Percentiles rank a stretch among this genome's conserved stretches.
phyloP scores from a whole-genome alignment of 768 basidiomycete species.

The Boletus tomentosulus region DNA sequence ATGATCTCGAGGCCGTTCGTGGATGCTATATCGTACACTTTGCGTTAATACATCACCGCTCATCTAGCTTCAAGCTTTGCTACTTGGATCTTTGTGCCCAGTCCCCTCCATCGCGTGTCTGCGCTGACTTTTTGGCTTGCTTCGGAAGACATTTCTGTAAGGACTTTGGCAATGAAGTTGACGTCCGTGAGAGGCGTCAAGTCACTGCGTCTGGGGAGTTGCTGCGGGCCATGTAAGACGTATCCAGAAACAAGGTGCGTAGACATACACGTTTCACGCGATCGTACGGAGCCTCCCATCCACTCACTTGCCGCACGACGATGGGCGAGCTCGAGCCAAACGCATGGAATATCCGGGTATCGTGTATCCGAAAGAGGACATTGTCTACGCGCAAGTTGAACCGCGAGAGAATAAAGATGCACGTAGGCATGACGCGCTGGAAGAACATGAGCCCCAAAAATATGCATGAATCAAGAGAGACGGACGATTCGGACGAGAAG shows the following conservation, averaged over 20 bases:
- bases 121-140: conserved; percentile 59
- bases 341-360: conserved; percentile 87
- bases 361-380: conserved; percentile 86
- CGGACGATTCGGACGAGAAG: conserved; percentile 84
- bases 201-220: conserved; percentile 71
- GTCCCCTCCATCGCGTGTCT: conserved; percentile 80
- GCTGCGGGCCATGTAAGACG: conserved; percentile 35
- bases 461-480: conserved; percentile 6
- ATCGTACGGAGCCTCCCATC: conserved; percentile 90
- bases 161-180: conserved; percentile 71
- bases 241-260: background rate
- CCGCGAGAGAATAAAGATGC: conserved; percentile 84
- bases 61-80: conserved; percentile 19
- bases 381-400: conserved; percentile 94
- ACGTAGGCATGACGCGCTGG: conserved; percentile 96
- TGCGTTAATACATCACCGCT: background rate
- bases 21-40: background rate
- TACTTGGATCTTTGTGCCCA: conserved; percentile 64
- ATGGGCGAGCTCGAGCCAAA: conserved; percentile 58
- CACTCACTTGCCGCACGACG: conserved; percentile 76
- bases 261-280: conserved; percentile 66
- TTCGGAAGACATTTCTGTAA: conserved; percentile 58
- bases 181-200: conserved; percentile 85
- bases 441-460: background rate
- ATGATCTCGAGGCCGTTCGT: too few species aligned